Base-by-base conservation (phyloP, 1,284 basidiomycete genomes). In the Rhodofomes roseus region DNA sequence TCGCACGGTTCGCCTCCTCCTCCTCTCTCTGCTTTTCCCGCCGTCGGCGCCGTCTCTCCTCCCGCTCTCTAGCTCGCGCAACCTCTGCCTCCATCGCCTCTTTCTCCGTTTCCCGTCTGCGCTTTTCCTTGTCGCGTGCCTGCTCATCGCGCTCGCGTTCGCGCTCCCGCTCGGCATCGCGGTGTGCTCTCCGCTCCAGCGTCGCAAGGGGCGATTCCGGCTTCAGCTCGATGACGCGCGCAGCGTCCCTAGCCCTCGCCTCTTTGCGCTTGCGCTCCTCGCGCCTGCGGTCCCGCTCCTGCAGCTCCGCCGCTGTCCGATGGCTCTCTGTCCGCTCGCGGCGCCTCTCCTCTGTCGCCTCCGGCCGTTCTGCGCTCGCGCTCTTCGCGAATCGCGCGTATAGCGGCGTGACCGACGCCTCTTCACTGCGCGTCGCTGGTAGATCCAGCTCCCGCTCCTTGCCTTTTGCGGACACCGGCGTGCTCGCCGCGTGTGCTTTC, bases 201-300 rank as follows among this genome's bases (percentile, higher is more conserved):
- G 29, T 51, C 50, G 50, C 7, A 1, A 52, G 16, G 12, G 50
- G 50, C 20, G 31, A 34, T 31, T 52, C 50, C 12, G 31, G 50
- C 50, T 52, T 34, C 20, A 36, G 5, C 34, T 52, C 20, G 18
- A 52, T 20, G 18, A 37, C n/a, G 2, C 50, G 50, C n/a, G 18
- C 29, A 6, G 8, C 61, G 36, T 65, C 63, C 57, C 68, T 63
- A 12, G 56, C 61, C 23, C 59, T 53, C 46, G 60, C 48, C 52
- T 65, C 63, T 27, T 53, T 58, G n/a, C 48, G 23, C 20, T 62
- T 57, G 29, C 62, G 60, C 51, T 61, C 60, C 39, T 52, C 50
- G 4, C 50, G 50, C 16, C 50, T 36, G 2, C 50, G 50, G 20
- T 52, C 31, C 50, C 50, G 29, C 50, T 52, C 50, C n/a, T 20